Evolutionary conservation across 2,329 filamentous ascomycete genomes (phyloP).

Genomic region (Phialophora verrucosa): DNA sequence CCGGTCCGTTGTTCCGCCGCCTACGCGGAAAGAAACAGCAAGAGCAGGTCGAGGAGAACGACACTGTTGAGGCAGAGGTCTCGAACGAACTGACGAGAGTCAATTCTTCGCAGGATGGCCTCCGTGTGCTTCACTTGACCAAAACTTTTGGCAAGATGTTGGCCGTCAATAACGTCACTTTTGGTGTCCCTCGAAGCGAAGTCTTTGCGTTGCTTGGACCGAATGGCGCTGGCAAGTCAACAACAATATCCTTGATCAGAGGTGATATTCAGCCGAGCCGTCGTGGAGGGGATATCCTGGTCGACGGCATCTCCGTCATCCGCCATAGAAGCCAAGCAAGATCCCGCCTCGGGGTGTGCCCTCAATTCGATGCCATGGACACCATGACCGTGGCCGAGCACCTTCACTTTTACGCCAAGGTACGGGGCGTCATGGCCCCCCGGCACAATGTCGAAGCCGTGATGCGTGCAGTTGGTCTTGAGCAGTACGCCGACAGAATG

Average conservation of each 20-base stretch:
- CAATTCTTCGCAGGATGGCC: slow-evolving; percentile 66
- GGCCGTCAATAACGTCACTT: slow-evolving; percentile 87
- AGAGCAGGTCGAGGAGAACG: slow-evolving; percentile 48
- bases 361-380: slow-evolving; percentile 86
- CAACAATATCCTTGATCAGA: slow-evolving; percentile 84
- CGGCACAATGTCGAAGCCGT: slow-evolving; percentile 78
- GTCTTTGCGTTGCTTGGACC: slow-evolving; percentile 89
- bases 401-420: slow-evolving; percentile 82
- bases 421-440: slow-evolving; percentile 77
- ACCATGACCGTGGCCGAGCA: slow-evolving; percentile 89
- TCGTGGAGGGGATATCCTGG: slow-evolving; percentile 77
- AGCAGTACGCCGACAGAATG: slow-evolving; percentile 73
- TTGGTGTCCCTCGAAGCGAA: slow-evolving; percentile 78
- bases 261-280: slow-evolving; percentile 79
- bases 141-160: slow-evolving; percentile 78
- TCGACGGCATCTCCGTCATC: slow-evolving; percentile 78
- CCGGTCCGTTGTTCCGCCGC: slow-evolving; percentile 68
- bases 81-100: slow-evolving; percentile 69
- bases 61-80: slow-evolving; percentile 63
- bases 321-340: slow-evolving; percentile 73
- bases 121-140: slow-evolving; percentile 78
- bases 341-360: slow-evolving; percentile 84
- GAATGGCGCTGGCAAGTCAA: slow-evolving; percentile 90
- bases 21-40: slow-evolving; percentile 54
- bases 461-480: slow-evolving; percentile 78